Evolutionary conservation across 164 flowering plant genomes (phyloP).

Genomic region (Aristolochia fimbriata): DNA sequence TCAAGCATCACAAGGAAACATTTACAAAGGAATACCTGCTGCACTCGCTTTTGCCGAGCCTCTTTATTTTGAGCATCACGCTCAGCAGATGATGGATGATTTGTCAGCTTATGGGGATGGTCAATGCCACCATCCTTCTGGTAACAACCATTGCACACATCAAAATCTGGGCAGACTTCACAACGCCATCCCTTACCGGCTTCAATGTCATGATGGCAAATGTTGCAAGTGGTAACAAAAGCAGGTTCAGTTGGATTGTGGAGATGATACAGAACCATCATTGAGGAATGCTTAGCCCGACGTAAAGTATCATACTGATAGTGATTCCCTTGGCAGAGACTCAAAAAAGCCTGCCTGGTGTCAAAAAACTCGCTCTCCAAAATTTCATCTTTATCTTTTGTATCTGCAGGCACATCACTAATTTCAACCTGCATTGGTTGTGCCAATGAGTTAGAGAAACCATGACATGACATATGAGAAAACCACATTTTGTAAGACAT

Average conservation of each 20-base stretch:
- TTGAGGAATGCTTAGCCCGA: conserved; percentile 96
- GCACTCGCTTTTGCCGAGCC: conserved; percentile 79
- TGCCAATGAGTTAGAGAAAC: not conserved
- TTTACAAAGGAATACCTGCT: conserved; percentile 47
- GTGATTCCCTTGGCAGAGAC: conserved; percentile 98
- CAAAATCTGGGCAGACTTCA: conserved; percentile 96
- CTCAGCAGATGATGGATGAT: conserved; percentile 74
- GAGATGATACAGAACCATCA: conserved; percentile 99
- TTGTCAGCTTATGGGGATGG: conserved; percentile 93
- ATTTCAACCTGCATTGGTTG: conserved; percentile 58
- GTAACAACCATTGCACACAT: conserved; percentile 81
- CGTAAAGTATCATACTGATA: conserved; percentile 99
- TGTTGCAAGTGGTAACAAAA: conserved; percentile 82
- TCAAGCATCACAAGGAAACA: not conserved
- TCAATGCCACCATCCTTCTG: conserved; percentile 70
- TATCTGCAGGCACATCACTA: conserved; percentile 67
- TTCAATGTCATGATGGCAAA: conserved; percentile 82
- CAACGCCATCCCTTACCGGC: conserved; percentile 99
- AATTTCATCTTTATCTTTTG: conserved; percentile 92
- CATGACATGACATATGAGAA: not conserved
- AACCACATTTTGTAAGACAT: not conserved
- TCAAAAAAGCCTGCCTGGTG: conserved; percentile 93
- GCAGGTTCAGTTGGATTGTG: conserved; percentile 99
- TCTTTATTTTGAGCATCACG: conserved; percentile 92
- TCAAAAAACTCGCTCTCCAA: conserved; percentile 98